phyloP scores from a whole-genome alignment of 2,329 filamentous ascomycete genomes.

The Neonectria magnoliae region DNA sequence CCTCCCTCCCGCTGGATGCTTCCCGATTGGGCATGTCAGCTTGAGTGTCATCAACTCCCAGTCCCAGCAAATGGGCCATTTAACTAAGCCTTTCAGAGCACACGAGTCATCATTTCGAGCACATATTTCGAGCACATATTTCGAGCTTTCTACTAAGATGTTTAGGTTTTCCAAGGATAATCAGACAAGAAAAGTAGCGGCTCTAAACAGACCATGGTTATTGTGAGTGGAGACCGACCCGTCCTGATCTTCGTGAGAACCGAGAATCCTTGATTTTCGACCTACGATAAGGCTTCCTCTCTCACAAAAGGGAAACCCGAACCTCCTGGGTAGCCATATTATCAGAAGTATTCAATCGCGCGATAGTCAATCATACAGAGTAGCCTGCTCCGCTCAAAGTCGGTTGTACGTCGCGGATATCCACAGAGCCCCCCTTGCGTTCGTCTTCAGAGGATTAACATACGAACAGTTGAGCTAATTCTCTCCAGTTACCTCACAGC shows the following conservation, averaged over 20 bases:
- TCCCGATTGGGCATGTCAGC: slow-evolving; percentile 1
- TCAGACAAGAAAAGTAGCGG: not conserved
- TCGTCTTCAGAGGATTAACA: not conserved
- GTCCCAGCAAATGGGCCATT: not conserved
- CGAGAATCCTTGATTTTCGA: not conserved
- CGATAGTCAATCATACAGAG: not conserved
- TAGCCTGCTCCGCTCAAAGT: not conserved
- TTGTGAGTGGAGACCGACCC: not conserved
- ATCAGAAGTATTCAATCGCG: not conserved
- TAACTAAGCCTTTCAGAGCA: not conserved
- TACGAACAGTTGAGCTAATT: not conserved
- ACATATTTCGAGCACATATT: not conserved
- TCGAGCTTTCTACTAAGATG: not conserved
- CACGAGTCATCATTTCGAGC: not conserved
- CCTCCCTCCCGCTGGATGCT: not conserved
- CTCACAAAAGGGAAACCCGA: not conserved
- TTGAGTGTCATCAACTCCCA: not conserved
- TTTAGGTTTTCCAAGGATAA: not conserved
- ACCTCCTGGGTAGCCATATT: not conserved
- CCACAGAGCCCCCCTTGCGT: not conserved
- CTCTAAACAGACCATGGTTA: not conserved
- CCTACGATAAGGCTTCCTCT: not conserved
- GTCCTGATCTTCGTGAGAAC: not conserved
- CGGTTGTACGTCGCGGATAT: too few relatives aligned
- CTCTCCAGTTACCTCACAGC: not conserved